Base-by-base conservation (phyloP, 257 asterid genomes). In the Echites panduratus region DNA sequence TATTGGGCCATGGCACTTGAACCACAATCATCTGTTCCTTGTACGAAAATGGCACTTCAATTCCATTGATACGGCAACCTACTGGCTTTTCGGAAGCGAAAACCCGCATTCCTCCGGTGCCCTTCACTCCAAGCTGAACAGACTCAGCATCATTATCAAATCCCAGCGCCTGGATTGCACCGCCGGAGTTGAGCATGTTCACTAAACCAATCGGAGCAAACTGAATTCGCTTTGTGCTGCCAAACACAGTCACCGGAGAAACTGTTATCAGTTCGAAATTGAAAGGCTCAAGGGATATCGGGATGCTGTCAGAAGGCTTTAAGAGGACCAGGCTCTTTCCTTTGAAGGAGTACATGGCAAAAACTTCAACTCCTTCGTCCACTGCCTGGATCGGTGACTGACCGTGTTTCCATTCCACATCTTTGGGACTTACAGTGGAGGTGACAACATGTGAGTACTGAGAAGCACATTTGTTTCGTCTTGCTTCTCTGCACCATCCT, bases 401-500 rank as follows among this genome's bases (percentile, higher is more conserved):
- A 16, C 84, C 89, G 9, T 79, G 78, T 38, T 70, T 75, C 89
- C 89, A 85, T 59, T 85, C 89, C 1, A 85, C 70, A n/a, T 93
- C 98, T 24, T 62, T 75, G 3, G 96, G 97, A 56, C 92, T 79
- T 12, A 86, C 76, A 4, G 64, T 35, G 62, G 96, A 81, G 54
- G 90, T 82, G 78, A 90, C 88, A 0, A 19, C 52, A 27, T 80
- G 87, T 2, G 98, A 93, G 80, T 79, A 81, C 35, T 93, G 86
- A 40, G 96, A 81, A 70, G 87, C 89, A 59, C 98, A 89, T 38
- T 78, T 76, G 90, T 90, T 93, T 67, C 94, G 88, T 32, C 98
- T 83, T 20, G 82, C 74, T 65, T 93, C 90, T 4, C 92, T 86
- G 74, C 82, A 71, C 98, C 98, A 93, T 9, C 98, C 98, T 72